Conservation (phyloP, 1,139 yeast species). For the Taphrina communis region DNA sequence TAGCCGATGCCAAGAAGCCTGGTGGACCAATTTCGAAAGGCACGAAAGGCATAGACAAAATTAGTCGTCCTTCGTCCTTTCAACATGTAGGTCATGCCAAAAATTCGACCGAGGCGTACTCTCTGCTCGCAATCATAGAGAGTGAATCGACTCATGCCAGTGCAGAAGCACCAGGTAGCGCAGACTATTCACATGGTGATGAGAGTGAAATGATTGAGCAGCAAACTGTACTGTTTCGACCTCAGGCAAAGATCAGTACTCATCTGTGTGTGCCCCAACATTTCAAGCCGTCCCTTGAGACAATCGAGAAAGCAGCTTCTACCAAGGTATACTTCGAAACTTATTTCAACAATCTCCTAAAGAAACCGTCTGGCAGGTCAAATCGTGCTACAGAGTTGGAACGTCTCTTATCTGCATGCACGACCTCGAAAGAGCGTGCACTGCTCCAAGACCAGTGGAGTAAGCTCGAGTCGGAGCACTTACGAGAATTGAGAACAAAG, state of each 20-base stretch:
- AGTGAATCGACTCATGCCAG: background rate
- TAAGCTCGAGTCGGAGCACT: constrained; percentile 30
- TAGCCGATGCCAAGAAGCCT: background rate
- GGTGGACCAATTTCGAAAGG: background rate
- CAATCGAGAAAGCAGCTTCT: constrained; percentile 41
- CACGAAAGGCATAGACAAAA: constrained; percentile 1
- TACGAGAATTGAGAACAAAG: constrained; percentile 33
- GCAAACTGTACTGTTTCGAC: constrained; percentile 6
- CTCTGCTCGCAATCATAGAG: constrained; percentile 3
- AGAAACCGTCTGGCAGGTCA: constrained; percentile 35
- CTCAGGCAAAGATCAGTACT: constrained; percentile 2
- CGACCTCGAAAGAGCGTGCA: constrained; percentile 26
- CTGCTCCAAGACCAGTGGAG: constrained; percentile 22
- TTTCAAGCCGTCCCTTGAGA: constrained; percentile 35
- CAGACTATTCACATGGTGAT: background rate
- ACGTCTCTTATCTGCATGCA: constrained; percentile 19
- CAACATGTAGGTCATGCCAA: constrained; percentile 21
- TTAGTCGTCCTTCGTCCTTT: constrained; percentile 11
- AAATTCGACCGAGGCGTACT: constrained; percentile 2
- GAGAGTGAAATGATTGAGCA: background rate
- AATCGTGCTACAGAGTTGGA: constrained; percentile 35
- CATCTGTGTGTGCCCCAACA: background rate
- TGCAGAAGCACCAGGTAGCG: background rate
- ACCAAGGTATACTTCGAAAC: constrained; percentile 39
- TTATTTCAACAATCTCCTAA: constrained; percentile 35